A percentile compares a stretch with the other conserved stretches of the same genome.
These are phyloP conservation scores for Fusarium bulbicola DNA, from an alignment of 2,329 filamentous ascomycete species.

Conservation along the genomic window DNA sequence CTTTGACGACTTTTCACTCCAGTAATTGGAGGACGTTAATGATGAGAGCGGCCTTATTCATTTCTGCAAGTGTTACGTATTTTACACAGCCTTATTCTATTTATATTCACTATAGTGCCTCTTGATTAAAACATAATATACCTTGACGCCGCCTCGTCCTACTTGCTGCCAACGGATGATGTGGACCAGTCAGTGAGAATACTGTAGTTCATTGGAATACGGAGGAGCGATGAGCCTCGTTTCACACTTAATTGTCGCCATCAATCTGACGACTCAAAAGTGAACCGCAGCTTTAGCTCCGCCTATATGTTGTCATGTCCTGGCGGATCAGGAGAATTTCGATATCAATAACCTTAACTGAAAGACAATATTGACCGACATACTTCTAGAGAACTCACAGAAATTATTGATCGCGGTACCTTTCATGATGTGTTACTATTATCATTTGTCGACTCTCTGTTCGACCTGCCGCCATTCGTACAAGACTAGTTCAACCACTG, in stretches of 20 bases:
- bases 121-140: neutral
- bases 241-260: accelerated
- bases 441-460: neutral
- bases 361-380: too few relatives aligned
- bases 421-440: neutral
- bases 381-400: too few relatives aligned
- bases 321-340: too few relatives aligned
- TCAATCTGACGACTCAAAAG: too few relatives aligned
- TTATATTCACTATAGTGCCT: too few relatives aligned
- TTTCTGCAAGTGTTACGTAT: neutral
- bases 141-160: accelerated
- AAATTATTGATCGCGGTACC: accelerated
- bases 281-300: neutral
- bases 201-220: too few relatives aligned
- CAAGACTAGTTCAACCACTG: neutral
- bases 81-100: neutral
- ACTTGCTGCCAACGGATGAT: too few relatives aligned
- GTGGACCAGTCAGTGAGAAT: neutral
- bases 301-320: neutral
- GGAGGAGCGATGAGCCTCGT: accelerated
- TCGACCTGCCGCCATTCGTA: neutral
- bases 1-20: neutral
- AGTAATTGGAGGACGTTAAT: neutral
- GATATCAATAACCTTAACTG: too few relatives aligned
- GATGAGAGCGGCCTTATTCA: neutral